Conservation (phyloP, 345 rosid species). For the Nephelium lappaceum region DNA sequence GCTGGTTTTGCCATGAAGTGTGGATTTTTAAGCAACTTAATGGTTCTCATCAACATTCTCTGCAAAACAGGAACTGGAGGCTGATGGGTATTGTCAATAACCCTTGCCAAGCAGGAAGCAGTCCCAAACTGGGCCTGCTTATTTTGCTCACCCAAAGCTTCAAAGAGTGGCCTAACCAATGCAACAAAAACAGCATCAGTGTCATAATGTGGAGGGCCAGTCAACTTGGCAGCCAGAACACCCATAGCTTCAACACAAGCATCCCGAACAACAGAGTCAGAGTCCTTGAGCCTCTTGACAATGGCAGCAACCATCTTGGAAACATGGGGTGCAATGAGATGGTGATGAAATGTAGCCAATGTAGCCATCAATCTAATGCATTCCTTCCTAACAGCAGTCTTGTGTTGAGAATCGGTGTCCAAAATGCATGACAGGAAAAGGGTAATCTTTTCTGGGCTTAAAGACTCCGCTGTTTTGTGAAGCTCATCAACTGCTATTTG, state of each 20-base stretch:
- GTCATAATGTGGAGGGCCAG: slow-evolving; percentile 25
- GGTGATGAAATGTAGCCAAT: slow-evolving; percentile 55
- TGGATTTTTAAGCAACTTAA: slow-evolving; percentile 75
- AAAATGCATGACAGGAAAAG: slow-evolving; percentile 79
- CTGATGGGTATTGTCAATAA: slow-evolving; percentile 57
- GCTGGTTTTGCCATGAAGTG: slow-evolving; percentile 92
- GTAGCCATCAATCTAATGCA: slow-evolving; percentile 69
- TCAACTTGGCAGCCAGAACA: slow-evolving; percentile 63
- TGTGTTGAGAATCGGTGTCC: slow-evolving; percentile 76
- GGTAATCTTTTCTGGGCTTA: slow-evolving; percentile 56
- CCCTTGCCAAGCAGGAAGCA: slow-evolving; percentile 84
- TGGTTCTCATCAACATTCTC: slow-evolving; percentile 69
- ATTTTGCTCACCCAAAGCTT: slow-evolving; percentile 92
- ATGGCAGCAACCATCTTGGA: slow-evolving; percentile 74
- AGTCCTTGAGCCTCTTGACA: slow-evolving; percentile 88
- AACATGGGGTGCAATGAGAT: slow-evolving; percentile 51
- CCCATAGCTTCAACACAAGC: slow-evolving; percentile 83
- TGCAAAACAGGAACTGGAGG: slow-evolving; percentile 76
- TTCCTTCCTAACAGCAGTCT: slow-evolving; percentile 70
- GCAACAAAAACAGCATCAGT: slow-evolving; percentile 54
- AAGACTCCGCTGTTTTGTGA: slow-evolving; percentile 60
- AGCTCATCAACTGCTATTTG: slow-evolving; percentile 83
- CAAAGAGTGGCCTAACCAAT: slow-evolving; percentile 79
- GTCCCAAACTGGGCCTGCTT: slow-evolving; percentile 86
- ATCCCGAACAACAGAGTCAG: slow-evolving; percentile 82